Conservation (phyloP, 2,329 filamentous ascomycete genomes). For the Ophiostoma fasciatum region DNA sequence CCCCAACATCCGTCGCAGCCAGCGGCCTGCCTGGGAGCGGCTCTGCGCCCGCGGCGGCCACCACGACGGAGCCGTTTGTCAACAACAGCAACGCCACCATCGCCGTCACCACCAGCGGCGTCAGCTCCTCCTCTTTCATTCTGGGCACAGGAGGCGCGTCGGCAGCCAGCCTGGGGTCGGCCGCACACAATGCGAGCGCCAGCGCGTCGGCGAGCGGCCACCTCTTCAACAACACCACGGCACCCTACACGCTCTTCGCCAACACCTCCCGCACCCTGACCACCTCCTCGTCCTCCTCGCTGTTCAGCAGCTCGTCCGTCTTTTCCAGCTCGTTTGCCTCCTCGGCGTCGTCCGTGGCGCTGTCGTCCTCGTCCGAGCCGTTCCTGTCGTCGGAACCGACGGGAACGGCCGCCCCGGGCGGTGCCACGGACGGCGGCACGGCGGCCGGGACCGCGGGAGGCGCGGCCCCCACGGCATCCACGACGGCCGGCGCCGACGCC, state of each 20-base stretch:
- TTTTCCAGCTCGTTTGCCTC: constrained; percentile 4
- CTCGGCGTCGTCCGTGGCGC: no score
- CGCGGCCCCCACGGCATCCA: constrained; percentile 12
- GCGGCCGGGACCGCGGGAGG: constrained; percentile 14
- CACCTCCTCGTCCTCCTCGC: constrained; percentile 1
- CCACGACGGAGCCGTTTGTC: no score
- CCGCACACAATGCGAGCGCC: neutral
- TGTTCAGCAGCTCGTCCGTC: constrained; percentile 5
- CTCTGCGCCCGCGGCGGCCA: no score
- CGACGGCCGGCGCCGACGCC: constrained; percentile 13
- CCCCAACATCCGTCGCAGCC: no score
- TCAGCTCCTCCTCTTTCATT: no score
- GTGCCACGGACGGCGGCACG: no score
- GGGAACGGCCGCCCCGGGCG: no score
- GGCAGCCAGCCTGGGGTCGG: neutral
- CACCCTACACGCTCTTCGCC: constrained; percentile 12
- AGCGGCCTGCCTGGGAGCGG: no score
- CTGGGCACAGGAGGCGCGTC: no score
- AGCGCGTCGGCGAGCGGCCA: neutral
- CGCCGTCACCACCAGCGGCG: no score
- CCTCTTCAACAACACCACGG: constrained; percentile 4
- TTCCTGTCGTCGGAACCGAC: no score
- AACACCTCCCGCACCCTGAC: constrained; percentile 15
- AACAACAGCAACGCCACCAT: neutral
- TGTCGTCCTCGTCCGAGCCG: no score